A percentile compares a stretch with the other conserved stretches of the same genome.
These are phyloP conservation scores for Cryptococcus maquisensis DNA, from an alignment of 1,284 basidiomycete species.

Conservation along the genomic window DNA sequence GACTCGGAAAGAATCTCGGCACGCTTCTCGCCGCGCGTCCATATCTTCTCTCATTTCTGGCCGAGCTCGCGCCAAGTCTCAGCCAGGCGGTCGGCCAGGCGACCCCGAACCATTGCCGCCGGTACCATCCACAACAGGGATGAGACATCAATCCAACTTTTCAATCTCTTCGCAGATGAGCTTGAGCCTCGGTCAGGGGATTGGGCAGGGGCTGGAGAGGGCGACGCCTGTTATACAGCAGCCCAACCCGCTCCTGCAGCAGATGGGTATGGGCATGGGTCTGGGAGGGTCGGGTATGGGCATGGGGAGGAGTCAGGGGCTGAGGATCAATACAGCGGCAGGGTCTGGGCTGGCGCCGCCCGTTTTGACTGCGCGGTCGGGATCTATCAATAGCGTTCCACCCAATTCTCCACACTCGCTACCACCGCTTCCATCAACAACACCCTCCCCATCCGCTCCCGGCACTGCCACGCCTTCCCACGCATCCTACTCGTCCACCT, in stretches of 20 bases:
- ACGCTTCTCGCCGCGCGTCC: not conserved
- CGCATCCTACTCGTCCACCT: slow-evolving; percentile 6
- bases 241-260: not conserved
- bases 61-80: slow-evolving; percentile 33
- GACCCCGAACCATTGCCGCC: slow-evolving; percentile 7
- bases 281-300: too few species aligned
- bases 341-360: slow-evolving; percentile 18
- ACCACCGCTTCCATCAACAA: not conserved
- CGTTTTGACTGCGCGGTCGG: not conserved
- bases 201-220: not conserved
- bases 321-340: slow-evolving; percentile 10
- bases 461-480: slow-evolving; percentile 8
- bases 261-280: not conserved
- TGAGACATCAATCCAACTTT: slow-evolving; percentile 23
- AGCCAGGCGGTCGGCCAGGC: slow-evolving; percentile 36
- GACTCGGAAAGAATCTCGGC: too few species aligned
- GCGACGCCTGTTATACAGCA: not conserved
- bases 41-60: not conserved
- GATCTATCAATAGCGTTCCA: not conserved
- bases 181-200: not conserved
- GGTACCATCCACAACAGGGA: not conserved
- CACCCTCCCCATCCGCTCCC: slow-evolving; percentile 9
- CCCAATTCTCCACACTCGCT: not conserved
- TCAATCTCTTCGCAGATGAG: slow-evolving; percentile 13
- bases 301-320: not conserved